Percentiles rank a stretch among this genome's conserved stretches.
Conservation (phyloP, 306 rosid genomes). For the Fragaria ananassa region DNA sequence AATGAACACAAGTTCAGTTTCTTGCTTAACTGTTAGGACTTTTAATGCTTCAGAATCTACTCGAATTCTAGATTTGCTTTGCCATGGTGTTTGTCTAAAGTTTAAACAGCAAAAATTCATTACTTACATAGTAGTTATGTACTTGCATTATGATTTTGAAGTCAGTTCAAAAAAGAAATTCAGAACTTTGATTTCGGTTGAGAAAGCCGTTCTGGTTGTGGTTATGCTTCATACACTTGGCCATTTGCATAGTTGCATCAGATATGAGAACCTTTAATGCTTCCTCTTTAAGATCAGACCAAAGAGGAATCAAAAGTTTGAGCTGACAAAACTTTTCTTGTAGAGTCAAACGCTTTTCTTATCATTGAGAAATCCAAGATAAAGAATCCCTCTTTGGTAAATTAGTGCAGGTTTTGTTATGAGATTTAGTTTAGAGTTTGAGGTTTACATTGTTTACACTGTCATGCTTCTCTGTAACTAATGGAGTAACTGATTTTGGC, state of each 20-base stretch:
- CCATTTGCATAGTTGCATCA: neutral
- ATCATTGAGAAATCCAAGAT: neutral
- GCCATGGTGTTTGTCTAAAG: neutral
- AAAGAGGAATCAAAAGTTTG: neutral
- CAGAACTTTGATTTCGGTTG: neutral
- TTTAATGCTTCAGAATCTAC: neutral
- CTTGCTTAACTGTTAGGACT: neutral
- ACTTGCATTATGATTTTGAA: neutral
- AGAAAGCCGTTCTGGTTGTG: neutral
- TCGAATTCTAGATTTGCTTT: neutral
- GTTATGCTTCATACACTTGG: neutral
- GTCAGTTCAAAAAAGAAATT: too few species aligned
- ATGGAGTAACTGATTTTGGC: neutral
- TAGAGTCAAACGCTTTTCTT: neutral
- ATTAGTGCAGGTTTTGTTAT: neutral
- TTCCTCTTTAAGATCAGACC: neutral
- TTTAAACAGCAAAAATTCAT: neutral
- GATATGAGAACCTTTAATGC: neutral
- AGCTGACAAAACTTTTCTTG: neutral
- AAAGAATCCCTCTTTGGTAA: neutral
- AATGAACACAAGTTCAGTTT: neutral
- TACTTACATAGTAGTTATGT: neutral
- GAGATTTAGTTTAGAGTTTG: neutral
- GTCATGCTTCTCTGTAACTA: neutral
- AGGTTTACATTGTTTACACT: neutral